Percentiles rank a stretch among this genome's conserved stretches.
phyloP scores from a whole-genome alignment of 2,329 filamentous ascomycete genomes.

The Cladosporium sp. region DNA sequence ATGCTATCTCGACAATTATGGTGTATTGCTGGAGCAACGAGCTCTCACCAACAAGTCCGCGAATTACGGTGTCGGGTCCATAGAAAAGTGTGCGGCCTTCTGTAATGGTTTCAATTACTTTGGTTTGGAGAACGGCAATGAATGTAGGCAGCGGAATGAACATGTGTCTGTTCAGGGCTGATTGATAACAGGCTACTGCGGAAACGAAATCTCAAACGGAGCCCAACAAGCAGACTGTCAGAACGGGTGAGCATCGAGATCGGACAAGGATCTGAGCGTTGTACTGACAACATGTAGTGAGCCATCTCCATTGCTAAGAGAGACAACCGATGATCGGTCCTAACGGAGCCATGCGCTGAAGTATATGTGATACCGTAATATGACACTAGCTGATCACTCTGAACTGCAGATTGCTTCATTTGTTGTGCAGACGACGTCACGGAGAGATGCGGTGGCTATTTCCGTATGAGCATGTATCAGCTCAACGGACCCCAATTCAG shows the following conservation, averaged over 20 bases:
- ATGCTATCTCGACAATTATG: not conserved
- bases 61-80: not conserved
- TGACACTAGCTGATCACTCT: not conserved
- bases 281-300: not conserved
- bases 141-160: not conserved
- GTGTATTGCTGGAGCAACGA: not conserved
- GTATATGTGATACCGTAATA: not conserved
- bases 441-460: conserved; percentile 4
- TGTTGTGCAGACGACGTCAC: conserved; percentile 8
- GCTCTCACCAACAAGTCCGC: not conserved
- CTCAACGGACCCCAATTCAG: not conserved
- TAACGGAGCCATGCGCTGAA: not conserved
- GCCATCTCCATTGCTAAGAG: not conserved
- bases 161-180: not conserved
- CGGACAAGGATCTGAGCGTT: not conserved
- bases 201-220: not conserved
- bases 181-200: conserved; percentile 5
- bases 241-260: not conserved
- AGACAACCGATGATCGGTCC: not conserved
- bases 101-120: conserved; percentile 7
- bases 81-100: conserved; percentile 5
- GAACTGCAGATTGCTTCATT: not conserved
- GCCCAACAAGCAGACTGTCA: conserved; percentile 8
- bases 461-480: conserved; percentile 11
- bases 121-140: conserved; percentile 12